Percentiles rank a stretch among this genome's conserved stretches.
phyloP scores from a whole-genome alignment of 2,329 filamentous ascomycete genomes.

The Monosporascus sp. region DNA sequence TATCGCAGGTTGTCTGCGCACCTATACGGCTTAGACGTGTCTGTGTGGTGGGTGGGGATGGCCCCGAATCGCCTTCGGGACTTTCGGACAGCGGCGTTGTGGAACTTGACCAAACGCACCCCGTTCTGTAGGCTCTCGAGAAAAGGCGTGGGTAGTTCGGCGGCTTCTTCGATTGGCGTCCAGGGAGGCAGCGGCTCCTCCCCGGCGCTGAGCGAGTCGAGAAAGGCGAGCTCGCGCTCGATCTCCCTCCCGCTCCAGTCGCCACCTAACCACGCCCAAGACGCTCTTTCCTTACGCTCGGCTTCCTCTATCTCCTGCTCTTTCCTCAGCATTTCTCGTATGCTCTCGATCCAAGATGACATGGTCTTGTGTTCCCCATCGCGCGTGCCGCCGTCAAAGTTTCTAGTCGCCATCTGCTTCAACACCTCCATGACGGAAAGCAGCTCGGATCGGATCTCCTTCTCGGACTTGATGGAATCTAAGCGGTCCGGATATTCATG shows the following conservation, averaged over 20 bases:
- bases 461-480: conserved; percentile 82
- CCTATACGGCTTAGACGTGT: conserved; percentile 91
- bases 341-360: conserved; percentile 70
- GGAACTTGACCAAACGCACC: conserved; percentile 73
- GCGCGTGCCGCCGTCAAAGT: conserved; percentile 77
- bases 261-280: conserved; percentile 74
- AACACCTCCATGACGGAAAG: conserved; percentile 84
- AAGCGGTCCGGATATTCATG: conserved; percentile 83
- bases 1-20: conserved; percentile 89
- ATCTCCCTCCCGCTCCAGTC: conserved; percentile 73
- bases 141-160: conserved; percentile 64
- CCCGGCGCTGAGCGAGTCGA: conserved; percentile 65
- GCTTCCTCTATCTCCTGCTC: conserved; percentile 73
- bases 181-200: conserved; percentile 61
- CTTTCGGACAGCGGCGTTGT: conserved; percentile 82
- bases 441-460: conserved; percentile 75
- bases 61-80: conserved; percentile 83
- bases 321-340: conserved; percentile 67
- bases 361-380: conserved; percentile 74
- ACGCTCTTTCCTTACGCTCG: conserved; percentile 63
- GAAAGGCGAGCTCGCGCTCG: conserved; percentile 75
- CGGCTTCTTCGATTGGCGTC: conserved; percentile 49
- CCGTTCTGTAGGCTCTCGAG: conserved; percentile 71
- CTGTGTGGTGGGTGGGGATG: conserved; percentile 84
- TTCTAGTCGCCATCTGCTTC: conserved; percentile 83